A percentile compares a stretch with the other conserved stretches of the same genome.
phyloP scores from a whole-genome alignment of 306 rosid genomes.

The Trichosanthes cucumerina region DNA sequence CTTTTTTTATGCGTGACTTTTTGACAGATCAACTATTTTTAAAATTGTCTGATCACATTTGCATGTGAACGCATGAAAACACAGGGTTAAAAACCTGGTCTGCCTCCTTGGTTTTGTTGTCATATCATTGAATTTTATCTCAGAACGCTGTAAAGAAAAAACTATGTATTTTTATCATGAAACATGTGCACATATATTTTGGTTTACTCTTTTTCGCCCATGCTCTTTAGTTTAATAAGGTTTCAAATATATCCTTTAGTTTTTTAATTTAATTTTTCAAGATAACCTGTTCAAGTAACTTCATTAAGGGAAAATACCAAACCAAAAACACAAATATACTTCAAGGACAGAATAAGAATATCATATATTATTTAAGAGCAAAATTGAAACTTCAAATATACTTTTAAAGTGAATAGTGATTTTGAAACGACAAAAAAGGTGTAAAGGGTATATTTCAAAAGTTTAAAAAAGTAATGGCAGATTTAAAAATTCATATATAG shows the following conservation, averaged over 20 bases:
- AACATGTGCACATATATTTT: background rate
- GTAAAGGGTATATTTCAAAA: background rate
- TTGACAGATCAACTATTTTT: background rate
- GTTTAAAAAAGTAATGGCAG: background rate
- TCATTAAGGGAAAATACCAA: background rate
- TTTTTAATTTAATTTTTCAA: background rate
- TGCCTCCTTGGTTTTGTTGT: background rate
- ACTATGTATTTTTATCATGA: background rate
- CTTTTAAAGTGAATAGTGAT: background rate
- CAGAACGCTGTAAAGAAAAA: background rate
- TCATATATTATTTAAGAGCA: background rate
- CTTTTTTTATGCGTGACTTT: background rate
- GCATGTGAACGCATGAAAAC: slow-evolving; percentile 7
- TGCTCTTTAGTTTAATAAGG: background rate
- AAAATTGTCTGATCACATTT: background rate
- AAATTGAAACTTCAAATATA: background rate
- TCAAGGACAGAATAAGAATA: background rate
- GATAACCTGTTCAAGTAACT: background rate
- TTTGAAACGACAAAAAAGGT: background rate
- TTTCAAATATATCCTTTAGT: background rate
- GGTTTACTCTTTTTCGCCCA: background rate
- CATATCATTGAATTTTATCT: background rate
- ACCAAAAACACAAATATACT: background rate
- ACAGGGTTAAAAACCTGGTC: background rate
- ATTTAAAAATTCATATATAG: background rate